phyloP scores from a whole-genome alignment of 306 rosid genomes.

The Gastrolobium bilobum region DNA sequence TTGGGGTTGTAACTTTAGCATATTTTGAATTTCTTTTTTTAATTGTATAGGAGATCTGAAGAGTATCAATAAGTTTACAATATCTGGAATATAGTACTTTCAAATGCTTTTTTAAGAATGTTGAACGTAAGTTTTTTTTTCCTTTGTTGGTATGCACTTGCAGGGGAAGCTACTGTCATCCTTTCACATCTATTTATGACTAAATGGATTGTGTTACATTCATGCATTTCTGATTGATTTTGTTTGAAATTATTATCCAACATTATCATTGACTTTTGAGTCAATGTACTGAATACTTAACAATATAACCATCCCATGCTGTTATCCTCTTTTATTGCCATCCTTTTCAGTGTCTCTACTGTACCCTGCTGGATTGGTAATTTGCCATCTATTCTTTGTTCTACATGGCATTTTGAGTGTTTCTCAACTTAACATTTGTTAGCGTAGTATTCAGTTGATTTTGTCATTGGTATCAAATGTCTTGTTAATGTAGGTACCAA shows the following conservation, averaged over 20 bases:
- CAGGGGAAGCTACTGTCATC: not conserved
- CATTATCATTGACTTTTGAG: constrained; percentile 14
- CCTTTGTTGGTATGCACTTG: not conserved
- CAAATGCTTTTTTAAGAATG: not conserved
- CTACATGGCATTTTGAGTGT: constrained; percentile 25
- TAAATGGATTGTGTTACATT: not conserved
- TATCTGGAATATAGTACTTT: constrained; percentile 19
- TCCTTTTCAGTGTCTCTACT: not conserved
- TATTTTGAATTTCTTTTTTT: constrained; percentile 14
- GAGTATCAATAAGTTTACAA: not conserved
- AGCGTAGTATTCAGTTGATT: constrained; percentile 5
- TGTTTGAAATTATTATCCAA: constrained; percentile 3
- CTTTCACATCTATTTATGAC: not conserved
- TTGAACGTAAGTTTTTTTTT: not conserved
- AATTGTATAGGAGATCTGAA: not conserved
- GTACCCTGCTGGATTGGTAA: not conserved
- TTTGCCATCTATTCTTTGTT: constrained; percentile 28
- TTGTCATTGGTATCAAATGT: constrained; percentile 37
- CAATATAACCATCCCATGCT: not conserved
- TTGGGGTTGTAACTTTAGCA: not conserved
- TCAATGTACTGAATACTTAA: not conserved
- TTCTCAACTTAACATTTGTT: not conserved
- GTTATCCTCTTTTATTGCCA: constrained; percentile 21
- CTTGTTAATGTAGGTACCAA: constrained; percentile 73
- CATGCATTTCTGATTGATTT: not conserved